Conservation (phyloP, 495 filamentous ascomycete genomes). For the Sabuloglossum arenarium region DNA sequence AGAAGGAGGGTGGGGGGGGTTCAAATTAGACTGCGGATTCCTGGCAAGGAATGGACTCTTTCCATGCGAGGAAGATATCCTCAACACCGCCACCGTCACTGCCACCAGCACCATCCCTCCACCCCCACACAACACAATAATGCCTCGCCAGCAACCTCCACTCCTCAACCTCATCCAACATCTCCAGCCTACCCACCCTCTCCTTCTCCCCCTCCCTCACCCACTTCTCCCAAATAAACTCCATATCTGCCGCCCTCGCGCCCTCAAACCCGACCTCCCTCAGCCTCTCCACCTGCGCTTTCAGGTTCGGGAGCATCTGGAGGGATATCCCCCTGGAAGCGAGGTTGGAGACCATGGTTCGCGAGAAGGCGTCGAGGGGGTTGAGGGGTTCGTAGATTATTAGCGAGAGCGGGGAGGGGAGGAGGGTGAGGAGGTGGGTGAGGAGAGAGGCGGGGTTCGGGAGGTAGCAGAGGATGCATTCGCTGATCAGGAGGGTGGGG, state of each 20-base stretch:
- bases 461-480: constrained; percentile 88
- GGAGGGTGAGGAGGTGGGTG: constrained; percentile 37
- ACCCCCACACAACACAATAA: constrained; percentile 81
- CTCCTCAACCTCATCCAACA: constrained; percentile 91
- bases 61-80: neutral
- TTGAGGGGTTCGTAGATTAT: constrained; percentile 80
- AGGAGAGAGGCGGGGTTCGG: constrained; percentile 36
- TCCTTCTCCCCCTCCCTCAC: constrained; percentile 52
- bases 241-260: constrained; percentile 42
- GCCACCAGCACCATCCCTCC: constrained; percentile 31
- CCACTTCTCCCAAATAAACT: constrained; percentile 59
- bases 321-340: constrained; percentile 65
- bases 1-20: no score
- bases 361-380: constrained; percentile 66
- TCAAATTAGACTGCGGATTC: no score
- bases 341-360: constrained; percentile 79
- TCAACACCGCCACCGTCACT: neutral
- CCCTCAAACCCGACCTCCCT: constrained; percentile 37
- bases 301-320: constrained; percentile 50
- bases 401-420: constrained; percentile 31
- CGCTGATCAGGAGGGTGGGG: constrained; percentile 48
- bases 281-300: constrained; percentile 45
- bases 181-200: constrained; percentile 57
- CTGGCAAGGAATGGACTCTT: no score
- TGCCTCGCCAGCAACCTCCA: constrained; percentile 74